Conservation (phyloP, 1,139 yeast genomes). For the Taiozyma sp. region DNA sequence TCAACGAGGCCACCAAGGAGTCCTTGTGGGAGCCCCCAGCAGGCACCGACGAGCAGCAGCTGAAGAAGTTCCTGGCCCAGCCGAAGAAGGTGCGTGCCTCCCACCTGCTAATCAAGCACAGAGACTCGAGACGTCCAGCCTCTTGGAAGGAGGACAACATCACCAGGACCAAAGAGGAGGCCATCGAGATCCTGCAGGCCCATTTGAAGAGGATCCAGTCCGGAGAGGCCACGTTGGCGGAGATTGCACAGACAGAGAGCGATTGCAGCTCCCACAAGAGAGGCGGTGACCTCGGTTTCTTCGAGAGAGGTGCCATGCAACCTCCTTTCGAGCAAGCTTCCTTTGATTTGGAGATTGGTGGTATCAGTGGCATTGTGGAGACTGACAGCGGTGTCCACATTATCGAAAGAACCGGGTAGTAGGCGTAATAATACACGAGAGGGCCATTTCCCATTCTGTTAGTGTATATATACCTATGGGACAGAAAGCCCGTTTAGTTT, state of each 20-base stretch:
- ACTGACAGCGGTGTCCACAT: slow-evolving; percentile 90
- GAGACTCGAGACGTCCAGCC: slow-evolving; percentile 79
- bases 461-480: too few species aligned
- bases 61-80: slow-evolving; percentile 49
- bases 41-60: slow-evolving; percentile 63
- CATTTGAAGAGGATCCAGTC: slow-evolving; percentile 56
- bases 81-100: slow-evolving; percentile 61
- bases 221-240: slow-evolving; percentile 67
- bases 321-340: slow-evolving; percentile 89
- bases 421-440: neutral
- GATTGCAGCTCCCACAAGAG: slow-evolving; percentile 86
- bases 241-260: slow-evolving; percentile 75
- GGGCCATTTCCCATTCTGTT: too few species aligned
- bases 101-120: slow-evolving; percentile 80
- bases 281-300: slow-evolving; percentile 89
- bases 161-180: slow-evolving; percentile 78
- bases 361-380: slow-evolving; percentile 77
- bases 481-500: too few species aligned
- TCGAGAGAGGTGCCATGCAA: slow-evolving; percentile 91
- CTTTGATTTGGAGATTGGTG: slow-evolving; percentile 75
- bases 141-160: slow-evolving; percentile 83
- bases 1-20: slow-evolving; percentile 61
- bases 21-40: slow-evolving; percentile 92
- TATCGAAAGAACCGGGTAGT: slow-evolving; percentile 69
- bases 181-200: slow-evolving; percentile 55